Evolutionary conservation across 2,329 filamentous ascomycete genomes (phyloP).

Genomic region (Plenodomus lindquistii): DNA sequence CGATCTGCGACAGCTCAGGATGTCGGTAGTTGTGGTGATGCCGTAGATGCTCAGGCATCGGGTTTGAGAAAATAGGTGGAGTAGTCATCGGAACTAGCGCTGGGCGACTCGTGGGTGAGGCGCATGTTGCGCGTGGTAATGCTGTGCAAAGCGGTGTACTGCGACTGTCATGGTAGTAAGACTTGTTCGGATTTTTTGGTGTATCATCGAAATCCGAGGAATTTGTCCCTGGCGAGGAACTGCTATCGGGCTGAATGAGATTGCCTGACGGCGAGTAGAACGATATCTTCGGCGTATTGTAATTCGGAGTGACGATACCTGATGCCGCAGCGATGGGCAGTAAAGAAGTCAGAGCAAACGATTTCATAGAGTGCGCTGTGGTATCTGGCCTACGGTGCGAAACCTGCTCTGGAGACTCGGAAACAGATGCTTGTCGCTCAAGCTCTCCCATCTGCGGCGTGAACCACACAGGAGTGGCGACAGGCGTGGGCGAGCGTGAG

Average conservation of each 20-base stretch:
- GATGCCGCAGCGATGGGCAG: conserved; percentile 44
- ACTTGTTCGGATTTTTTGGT: conserved; percentile 8
- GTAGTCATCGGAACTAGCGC: conserved; percentile 27
- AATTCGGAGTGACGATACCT: conserved; percentile 37
- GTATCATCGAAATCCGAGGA: conserved; percentile 8
- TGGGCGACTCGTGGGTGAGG: conserved; percentile 18
- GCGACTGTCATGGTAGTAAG: conserved; percentile 11
- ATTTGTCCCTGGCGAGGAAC: conserved; percentile 14
- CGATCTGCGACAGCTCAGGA: conserved; percentile 20
- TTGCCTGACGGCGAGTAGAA: conserved; percentile 43
- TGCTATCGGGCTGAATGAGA: conserved; percentile 33
- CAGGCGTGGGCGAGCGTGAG: conserved; percentile 27
- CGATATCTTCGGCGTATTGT: conserved; percentile 32
- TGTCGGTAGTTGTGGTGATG: conserved; percentile 25
- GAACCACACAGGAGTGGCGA: conserved; percentile 30
- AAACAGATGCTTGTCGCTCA: conserved; percentile 15
- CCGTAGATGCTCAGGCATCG: conserved; percentile 26
- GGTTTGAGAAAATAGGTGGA: conserved; percentile 17
- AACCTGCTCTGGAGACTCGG: conserved; percentile 12
- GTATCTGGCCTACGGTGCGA: not conserved
- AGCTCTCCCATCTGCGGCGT: conserved; percentile 27
- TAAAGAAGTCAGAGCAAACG: conserved; percentile 41
- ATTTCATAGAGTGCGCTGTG: conserved; percentile 30
- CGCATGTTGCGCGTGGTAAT: conserved; percentile 11
- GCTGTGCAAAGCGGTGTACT: conserved; percentile 2